phyloP scores from a whole-genome alignment of 805 yeast genomes.

The Wickerhamomyces bovis region DNA sequence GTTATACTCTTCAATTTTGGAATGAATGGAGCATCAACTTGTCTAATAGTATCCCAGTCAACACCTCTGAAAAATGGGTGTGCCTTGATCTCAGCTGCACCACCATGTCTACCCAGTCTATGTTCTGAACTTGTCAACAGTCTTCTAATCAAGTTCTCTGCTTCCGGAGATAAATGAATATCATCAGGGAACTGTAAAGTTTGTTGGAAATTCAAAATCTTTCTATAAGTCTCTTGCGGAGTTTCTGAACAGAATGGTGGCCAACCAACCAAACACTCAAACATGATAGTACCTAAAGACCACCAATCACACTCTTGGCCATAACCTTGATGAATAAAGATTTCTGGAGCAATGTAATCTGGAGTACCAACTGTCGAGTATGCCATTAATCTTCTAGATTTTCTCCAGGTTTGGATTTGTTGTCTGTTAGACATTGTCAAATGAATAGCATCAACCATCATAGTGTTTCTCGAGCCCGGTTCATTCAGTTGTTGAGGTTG shows the following conservation, averaged over 20 bases:
- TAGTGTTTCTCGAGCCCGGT: slow-evolving; percentile 55
- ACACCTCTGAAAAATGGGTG: slow-evolving; percentile 82
- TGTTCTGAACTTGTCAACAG: slow-evolving; percentile 83
- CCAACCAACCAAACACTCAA: slow-evolving; percentile 93
- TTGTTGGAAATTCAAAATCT: slow-evolving; percentile 87
- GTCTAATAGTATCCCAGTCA: slow-evolving; percentile 69
- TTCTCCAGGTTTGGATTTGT: slow-evolving; percentile 67
- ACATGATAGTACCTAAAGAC: slow-evolving; percentile 96
- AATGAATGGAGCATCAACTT: slow-evolving; percentile 84
- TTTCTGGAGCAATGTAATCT: slow-evolving; percentile 98
- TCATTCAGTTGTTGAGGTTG: slow-evolving; percentile 30
- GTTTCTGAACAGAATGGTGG: slow-evolving; percentile 95
- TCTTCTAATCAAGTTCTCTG: slow-evolving; percentile 81
- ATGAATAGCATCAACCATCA: slow-evolving; percentile 91
- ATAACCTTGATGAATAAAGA: slow-evolving; percentile 77
- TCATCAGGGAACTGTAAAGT: slow-evolving; percentile 82
- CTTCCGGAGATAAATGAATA: slow-evolving; percentile 81
- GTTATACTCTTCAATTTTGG: slow-evolving; percentile 90
- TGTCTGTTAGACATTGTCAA: slow-evolving; percentile 94
- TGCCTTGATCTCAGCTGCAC: slow-evolving; percentile 61
- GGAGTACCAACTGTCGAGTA: slow-evolving; percentile 98
- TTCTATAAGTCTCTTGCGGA: slow-evolving; percentile 92
- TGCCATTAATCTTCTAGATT: slow-evolving; percentile 76
- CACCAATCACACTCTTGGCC: slow-evolving; percentile 97
- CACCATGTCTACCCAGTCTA: slow-evolving; percentile 62